phyloP scores from a whole-genome alignment of 805 yeast genomes.

The Clavispora asparagi region DNA sequence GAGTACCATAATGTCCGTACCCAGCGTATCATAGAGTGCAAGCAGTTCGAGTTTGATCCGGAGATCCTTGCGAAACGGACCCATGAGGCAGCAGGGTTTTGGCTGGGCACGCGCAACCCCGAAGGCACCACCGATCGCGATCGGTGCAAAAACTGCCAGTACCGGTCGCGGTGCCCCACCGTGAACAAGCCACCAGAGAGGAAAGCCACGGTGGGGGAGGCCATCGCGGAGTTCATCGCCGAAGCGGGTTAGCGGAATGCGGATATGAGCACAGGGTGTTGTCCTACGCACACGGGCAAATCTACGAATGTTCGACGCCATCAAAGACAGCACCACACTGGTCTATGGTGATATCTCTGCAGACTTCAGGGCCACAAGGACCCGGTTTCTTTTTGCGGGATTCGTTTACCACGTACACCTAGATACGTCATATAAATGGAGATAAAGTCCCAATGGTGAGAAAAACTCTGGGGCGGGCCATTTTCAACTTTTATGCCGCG shows the following conservation, averaged over 20 bases:
- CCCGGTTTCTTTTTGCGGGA: constrained; percentile 19
- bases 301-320: constrained; percentile 14
- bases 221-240: not conserved
- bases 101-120: constrained; percentile 58
- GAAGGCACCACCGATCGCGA: constrained; percentile 33
- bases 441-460: constrained; percentile 25
- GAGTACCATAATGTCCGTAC: constrained; percentile 44
- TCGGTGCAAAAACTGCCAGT: constrained; percentile 55
- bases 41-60: constrained; percentile 34
- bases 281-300: not conserved
- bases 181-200: constrained; percentile 4
- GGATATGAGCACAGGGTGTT: no score
- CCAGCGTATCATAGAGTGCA: constrained; percentile 31
- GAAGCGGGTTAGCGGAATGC: not conserved
- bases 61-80: constrained; percentile 24
- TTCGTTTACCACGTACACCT: constrained; percentile 40
- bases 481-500: not conserved
- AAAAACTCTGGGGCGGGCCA: not conserved
- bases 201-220: not conserved
- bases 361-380: constrained; percentile 16
- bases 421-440: constrained; percentile 30
- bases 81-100: constrained; percentile 37
- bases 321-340: constrained; percentile 19
- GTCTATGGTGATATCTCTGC: constrained; percentile 21
- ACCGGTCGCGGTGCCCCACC: constrained; percentile 22